Evolutionary conservation across 495 filamentous ascomycete genomes (phyloP).

Genomic region (Letharia columbiana): DNA sequence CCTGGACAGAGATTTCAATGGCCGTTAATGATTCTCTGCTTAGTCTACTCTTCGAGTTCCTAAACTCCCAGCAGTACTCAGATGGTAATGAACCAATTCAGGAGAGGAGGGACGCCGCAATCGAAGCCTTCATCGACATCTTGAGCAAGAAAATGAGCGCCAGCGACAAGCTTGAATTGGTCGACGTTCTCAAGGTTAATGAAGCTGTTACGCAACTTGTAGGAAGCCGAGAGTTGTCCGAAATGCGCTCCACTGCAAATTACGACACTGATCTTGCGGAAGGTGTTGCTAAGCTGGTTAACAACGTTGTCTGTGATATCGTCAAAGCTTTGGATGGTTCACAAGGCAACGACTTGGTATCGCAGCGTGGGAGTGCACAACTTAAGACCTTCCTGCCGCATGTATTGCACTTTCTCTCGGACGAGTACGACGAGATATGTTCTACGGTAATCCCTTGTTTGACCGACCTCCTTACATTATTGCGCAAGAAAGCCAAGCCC

Average conservation of each 20-base stretch:
- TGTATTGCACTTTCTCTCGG: conserved; percentile 85
- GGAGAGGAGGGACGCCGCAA: conserved; percentile 73
- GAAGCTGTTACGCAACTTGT: conserved; percentile 75
- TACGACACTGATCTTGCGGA: conserved; percentile 96
- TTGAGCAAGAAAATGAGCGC: conserved; percentile 96
- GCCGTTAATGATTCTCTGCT: conserved; percentile 84
- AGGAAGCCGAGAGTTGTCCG: conserved; percentile 65
- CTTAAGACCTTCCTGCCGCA: conserved; percentile 75
- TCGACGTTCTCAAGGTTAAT: conserved; percentile 76
- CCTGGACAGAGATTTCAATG: conserved; percentile 93
- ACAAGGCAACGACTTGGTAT: conserved; percentile 17
- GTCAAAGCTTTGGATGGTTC: conserved; percentile 60
- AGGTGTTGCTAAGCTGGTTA: conserved; percentile 90
- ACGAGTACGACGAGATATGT: conserved; percentile 97
- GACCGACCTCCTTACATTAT: conserved; percentile 78
- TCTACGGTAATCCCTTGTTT: conserved; percentile 87
- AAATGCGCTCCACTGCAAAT: conserved; percentile 64
- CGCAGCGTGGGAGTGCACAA: conserved; percentile 32
- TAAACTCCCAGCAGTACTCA: conserved; percentile 45
- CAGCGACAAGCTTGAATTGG: conserved; percentile 86
- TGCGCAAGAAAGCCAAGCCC: conserved; percentile 64
- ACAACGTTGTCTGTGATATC: conserved; percentile 76
- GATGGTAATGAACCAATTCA: conserved; percentile 50
- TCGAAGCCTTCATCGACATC: conserved; percentile 90
- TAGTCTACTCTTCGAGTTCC: conserved; percentile 69